Evolutionary conservation across 75 land plant genomes (phyloP), one percentile per base, ranked within the genome.

Genomic region (Sequoiadendron giganteum): DNA sequence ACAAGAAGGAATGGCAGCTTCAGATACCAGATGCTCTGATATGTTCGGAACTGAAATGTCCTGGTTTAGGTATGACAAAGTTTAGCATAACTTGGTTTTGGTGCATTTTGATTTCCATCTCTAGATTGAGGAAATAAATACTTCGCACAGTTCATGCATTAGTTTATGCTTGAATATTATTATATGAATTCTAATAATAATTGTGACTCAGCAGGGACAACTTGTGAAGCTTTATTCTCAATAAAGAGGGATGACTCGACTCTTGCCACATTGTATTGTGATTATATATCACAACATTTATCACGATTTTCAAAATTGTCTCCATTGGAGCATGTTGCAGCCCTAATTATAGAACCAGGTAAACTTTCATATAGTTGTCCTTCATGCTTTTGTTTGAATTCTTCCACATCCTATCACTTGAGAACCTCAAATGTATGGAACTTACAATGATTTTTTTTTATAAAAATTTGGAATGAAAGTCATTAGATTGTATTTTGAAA

Each of bases 291-390:
- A 85, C 55, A 92, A 48, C 86, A 92, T 83, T 87, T 95, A 61
- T 83, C 77, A 30, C 87, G 36, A 83, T 86, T 70, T 87, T 87
- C 92, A 32, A 88, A 72, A 80, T 89, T 25, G 13, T 73, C 72
- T 28, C 84, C 75, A 18, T 56, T 47, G 34, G 43, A 48, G 7
- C 90, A 88, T 84, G 88, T 96, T 89, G 97, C 96, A 54, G 98
- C 96, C 58, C 85, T 97, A 52, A 93, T 97, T 75, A 90, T 95
- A 34, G 99, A 97, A 91, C 99, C 99, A 89, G 97, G 99, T 92
- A 92, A 87, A 92, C 1, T 82, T 47, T 7, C 10, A 14, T 10
- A 82, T 82, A 82, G 47, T 82, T 82, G n/a, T n/a, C 3, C 1
- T 28, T 47, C 52, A 28, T 21, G 32, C 47, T 47, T 42, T 42